phyloP scores from a whole-genome alignment of 768 basidiomycete species.

The Kwoniella mangroviensis region DNA sequence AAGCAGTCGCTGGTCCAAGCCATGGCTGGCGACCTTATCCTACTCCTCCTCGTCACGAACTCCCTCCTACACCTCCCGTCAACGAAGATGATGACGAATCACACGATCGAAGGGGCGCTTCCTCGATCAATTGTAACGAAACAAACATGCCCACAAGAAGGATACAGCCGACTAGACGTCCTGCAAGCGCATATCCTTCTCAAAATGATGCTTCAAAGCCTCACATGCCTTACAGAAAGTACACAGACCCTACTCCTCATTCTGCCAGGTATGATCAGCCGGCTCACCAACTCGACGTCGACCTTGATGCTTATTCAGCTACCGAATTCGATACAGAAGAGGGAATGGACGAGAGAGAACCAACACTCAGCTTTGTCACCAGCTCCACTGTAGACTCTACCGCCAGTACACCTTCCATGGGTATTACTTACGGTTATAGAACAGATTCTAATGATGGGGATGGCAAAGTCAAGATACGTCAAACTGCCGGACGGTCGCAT shows the following conservation, averaged over 20 bases:
- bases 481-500: constrained; percentile 38
- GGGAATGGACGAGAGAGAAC: constrained; percentile 29
- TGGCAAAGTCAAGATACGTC: constrained; percentile 33
- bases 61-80: constrained; percentile 28
- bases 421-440: constrained; percentile 36
- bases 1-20: constrained; percentile 33
- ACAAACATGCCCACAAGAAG: constrained; percentile 32
- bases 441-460: constrained; percentile 30
- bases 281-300: constrained; percentile 43
- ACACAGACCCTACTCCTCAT: constrained; percentile 39
- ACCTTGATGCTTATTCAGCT: constrained; percentile 43
- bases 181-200: constrained; percentile 39
- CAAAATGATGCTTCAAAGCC: constrained; percentile 16
- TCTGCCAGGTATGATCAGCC: constrained; percentile 13
- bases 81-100: constrained; percentile 15
- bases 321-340: constrained; percentile 39
- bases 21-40: constrained; percentile 16
- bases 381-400: constrained; percentile 40
- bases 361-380: constrained; percentile 35
- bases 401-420: constrained; percentile 45
- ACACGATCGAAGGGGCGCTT: constrained; percentile 8
- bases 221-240: constrained; percentile 37
- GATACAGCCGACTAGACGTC: constrained; percentile 30
- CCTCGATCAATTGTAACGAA: constrained; percentile 31
- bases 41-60: constrained; percentile 17